Evolutionary conservation across 495 filamentous ascomycete genomes (phyloP), one percentile per base, ranked within the genome.

Genomic region (Chlorociboria aeruginascens): DNA sequence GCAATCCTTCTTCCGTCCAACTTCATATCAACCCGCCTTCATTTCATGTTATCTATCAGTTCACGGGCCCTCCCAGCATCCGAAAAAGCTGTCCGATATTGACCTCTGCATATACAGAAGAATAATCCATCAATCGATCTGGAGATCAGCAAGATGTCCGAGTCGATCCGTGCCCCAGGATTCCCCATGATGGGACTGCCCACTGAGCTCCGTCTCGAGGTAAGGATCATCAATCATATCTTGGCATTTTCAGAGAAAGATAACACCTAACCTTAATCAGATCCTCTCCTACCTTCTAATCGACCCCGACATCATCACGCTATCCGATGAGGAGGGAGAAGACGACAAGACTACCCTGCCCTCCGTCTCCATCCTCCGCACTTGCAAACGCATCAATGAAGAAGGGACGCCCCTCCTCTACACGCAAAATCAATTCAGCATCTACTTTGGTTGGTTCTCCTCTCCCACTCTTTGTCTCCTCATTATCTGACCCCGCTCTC

Each of bases 121-220:
- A n/a, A n/a, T n/a, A n/a, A n/a, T n/a, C n/a, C n/a, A n/a, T n/a
- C n/a, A n/a, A n/a, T n/a, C n/a, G 20, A 25, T 25, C 20, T 25
- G 6, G 33, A 36, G 33, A 36, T 11, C 33, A 36, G 33, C 33
- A 36, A 36, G 13, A 3, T 11, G 33, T 11, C 33, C 2, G 33
- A 36, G 33, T 6, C 10, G 33, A 36, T 14, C 11, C 33, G 11
- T 11, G 3, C 33, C 33, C 13, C 33, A 36, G 33, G 13, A 11
- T 57, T 55, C 16, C 54, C 51, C 9, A 65, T 69, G 46, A 55
- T 72, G 20, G 57, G 60, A 12, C 56, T 74, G 1, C 69, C 65
- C 6, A 13, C 58, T 11, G 71, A 74, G 49, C 52, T 72, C 31
- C 63, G 69, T 11, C 52, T 71, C 13, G 52, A 65, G 42, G 54